Conservation (phyloP, 345 rosid species). For the Cardamine resedifolia region DNA sequence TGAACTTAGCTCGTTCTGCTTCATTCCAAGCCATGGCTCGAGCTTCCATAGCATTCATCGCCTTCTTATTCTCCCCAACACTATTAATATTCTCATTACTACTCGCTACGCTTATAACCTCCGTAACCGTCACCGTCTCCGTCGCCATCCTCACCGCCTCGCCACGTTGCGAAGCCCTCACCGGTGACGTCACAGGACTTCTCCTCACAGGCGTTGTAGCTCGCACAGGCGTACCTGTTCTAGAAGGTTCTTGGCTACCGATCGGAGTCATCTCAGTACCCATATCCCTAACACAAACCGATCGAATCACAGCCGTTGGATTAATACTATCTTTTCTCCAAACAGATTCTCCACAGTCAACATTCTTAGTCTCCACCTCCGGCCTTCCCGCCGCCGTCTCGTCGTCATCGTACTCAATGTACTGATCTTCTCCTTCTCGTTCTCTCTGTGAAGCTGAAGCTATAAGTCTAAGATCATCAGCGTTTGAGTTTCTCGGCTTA, state of each 20-base stretch:
- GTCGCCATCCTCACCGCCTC: conserved; percentile 18
- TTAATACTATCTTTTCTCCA: conserved; percentile 56
- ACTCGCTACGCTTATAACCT: conserved; percentile 23
- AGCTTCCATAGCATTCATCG: conserved; percentile 57
- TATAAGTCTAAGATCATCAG: conserved; percentile 84
- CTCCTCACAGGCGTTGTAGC: conserved; percentile 70
- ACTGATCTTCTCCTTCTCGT: conserved; percentile 60
- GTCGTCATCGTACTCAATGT: conserved; percentile 42
- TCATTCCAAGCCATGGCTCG: conserved; percentile 92
- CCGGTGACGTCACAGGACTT: conserved; percentile 83
- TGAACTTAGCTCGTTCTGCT: conserved; percentile 86
- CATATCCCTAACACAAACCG: conserved; percentile 86
- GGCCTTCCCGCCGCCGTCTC: conserved; percentile 34
- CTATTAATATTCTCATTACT: neutral
- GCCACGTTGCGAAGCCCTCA: conserved; percentile 46
- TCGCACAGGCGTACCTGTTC: conserved; percentile 80
- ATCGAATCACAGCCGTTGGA: conserved; percentile 53
- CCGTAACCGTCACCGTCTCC: conserved; percentile 11
- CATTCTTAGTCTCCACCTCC: conserved; percentile 67
- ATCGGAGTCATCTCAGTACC: conserved; percentile 98
- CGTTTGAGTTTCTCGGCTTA: conserved; percentile 82
- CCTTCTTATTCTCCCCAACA: conserved; percentile 23
- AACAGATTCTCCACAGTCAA: conserved; percentile 63
- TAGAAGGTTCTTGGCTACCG: conserved; percentile 90
- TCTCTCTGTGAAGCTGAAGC: conserved; percentile 77